Base-by-base conservation (phyloP, 2,329 filamentous ascomycete species). In the Venturiaceae sp. region DNA sequence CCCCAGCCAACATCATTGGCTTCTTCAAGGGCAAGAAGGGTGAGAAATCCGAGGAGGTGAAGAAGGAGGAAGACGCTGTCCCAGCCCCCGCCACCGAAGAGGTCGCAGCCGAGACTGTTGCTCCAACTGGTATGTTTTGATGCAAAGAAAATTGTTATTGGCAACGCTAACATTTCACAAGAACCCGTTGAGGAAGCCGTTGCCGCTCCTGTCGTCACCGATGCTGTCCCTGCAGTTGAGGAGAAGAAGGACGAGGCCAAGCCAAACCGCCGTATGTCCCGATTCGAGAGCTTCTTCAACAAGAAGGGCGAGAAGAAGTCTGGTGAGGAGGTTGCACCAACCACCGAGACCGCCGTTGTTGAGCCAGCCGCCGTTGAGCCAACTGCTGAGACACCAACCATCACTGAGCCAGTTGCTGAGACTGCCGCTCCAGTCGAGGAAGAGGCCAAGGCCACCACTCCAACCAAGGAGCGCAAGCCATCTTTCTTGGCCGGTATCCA, bases 1-100 rank as follows among this genome's bases (percentile, higher is more conserved):
- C 83, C 76, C 78, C 81, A 64, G 69, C 73, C 62, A 82, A 77
- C 71, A 76, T 84, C 67, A 82, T 84, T 67, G 80, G 79, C 62
- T 73, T 72, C 61, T 74, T 85, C 57, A 75, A 83, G 37, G 77
- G 77, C 67, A 85, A 85, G 80, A 85, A 85, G 75, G 58, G 41
- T n/a, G 53, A 55, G 33, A 47, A 28, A 57, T 72, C 79, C 63
- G 78, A 80, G 64, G 67, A 76, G 60, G 66, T 69, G 62, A 72
- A 72, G 66, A 64, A 66, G 56, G 62, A 67, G 66, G 55, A 65
- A 11, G 68, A 71, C 59, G 69, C 71, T 68, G 63, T 73, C 5
- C 61, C 73, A 52, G 75, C 77, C 52, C 74, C 79, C 57, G 74
- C 74, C 66, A 75, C 74, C 60, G 75, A 39, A 16, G 37, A 60